Conservation (phyloP, 257 asterid species). For the Solanum chilense region DNA sequence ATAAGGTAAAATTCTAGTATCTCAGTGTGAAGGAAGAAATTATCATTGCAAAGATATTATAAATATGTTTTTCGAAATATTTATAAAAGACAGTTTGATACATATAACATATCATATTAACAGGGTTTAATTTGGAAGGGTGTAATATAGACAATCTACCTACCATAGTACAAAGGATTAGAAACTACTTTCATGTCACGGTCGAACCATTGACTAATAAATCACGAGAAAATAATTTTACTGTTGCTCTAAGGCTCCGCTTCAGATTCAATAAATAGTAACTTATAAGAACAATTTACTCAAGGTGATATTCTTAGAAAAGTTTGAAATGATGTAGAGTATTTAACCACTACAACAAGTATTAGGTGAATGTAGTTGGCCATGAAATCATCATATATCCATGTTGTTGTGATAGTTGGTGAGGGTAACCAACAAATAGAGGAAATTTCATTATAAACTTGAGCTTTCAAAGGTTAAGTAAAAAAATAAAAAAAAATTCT, state of each 20-base stretch:
- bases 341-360: background rate
- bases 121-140: rapidly evolving
- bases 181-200: background rate
- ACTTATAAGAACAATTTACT: background rate
- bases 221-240: background rate
- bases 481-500: background rate
- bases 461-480: background rate
- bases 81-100: background rate
- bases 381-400: background rate
- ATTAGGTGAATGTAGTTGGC: background rate
- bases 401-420: background rate
- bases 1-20: too few species aligned
- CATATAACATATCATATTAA: background rate
- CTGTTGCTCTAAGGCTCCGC: background rate
- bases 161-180: background rate
- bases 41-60: background rate
- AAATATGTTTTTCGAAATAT: background rate
- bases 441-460: background rate
- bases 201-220: background rate
- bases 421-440: background rate
- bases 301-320: background rate
- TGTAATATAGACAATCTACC: background rate
- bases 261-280: background rate
- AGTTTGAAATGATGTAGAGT: background rate
- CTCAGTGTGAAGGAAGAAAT: background rate